Conservation (phyloP, 2,329 filamentous ascomycete species). For the Sphaerulina musiva region DNA sequence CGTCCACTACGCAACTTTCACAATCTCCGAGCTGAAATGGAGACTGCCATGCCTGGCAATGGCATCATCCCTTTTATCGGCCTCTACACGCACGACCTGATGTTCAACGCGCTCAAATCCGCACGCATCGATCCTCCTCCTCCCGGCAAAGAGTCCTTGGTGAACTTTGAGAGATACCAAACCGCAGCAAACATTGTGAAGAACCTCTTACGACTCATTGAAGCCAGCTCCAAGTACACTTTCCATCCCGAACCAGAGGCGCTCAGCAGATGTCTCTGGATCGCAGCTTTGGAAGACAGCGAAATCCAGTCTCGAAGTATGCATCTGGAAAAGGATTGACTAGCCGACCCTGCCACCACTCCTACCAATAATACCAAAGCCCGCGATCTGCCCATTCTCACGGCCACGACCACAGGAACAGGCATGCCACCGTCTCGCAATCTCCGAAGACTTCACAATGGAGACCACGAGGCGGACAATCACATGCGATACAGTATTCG, state of each 20-base stretch:
- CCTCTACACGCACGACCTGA: constrained; percentile 72
- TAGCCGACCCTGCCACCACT: constrained; percentile 2
- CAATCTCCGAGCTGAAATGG: constrained; percentile 72
- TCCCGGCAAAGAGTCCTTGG: constrained; percentile 53
- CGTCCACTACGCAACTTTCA: constrained; percentile 73
- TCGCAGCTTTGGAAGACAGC: constrained; percentile 68
- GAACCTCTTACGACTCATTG: constrained; percentile 68
- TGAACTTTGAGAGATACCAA: constrained; percentile 79
- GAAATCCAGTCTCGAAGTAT: constrained; percentile 50
- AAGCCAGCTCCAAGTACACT: constrained; percentile 67
- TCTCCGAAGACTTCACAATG: background rate
- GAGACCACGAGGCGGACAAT: constrained; percentile 1
- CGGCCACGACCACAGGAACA: background rate
- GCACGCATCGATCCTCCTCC: constrained; percentile 56
- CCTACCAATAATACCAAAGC: background rate
- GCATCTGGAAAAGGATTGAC: constrained; percentile 25
- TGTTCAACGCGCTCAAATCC: constrained; percentile 74
- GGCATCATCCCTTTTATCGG: constrained; percentile 80
- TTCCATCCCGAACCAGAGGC: constrained; percentile 71
- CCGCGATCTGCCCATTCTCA: constrained; percentile 1
- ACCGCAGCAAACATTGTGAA: constrained; percentile 71
- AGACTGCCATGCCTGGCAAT: constrained; percentile 51
- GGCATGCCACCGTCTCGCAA: background rate
- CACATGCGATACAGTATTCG: background rate
- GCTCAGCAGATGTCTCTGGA: constrained; percentile 77